Conservation (phyloP, 805 yeast genomes). For the Debaryomyces prosopidis region DNA sequence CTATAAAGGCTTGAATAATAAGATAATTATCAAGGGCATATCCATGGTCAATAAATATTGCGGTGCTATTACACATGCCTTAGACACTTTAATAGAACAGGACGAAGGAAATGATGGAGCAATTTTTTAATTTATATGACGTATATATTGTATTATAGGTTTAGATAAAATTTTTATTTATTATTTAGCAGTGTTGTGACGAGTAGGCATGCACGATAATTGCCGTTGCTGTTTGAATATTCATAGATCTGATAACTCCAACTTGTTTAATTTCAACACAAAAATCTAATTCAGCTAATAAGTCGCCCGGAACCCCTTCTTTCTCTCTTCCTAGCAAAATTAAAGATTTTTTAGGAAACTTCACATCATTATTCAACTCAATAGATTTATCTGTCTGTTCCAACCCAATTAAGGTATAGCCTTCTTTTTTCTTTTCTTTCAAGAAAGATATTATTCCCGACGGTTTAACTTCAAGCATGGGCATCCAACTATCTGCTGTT, state of each 20-base stretch:
- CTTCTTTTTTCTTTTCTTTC: constrained; percentile 62
- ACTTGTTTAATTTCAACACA: constrained; percentile 91
- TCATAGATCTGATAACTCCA: constrained; percentile 93
- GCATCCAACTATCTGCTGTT: constrained; percentile 96
- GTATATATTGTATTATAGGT: constrained; percentile 3
- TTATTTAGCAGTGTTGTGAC: constrained; percentile 52
- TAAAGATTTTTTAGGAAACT: constrained; percentile 78
- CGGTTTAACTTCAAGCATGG: constrained; percentile 73
- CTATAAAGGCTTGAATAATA: constrained; percentile 56
- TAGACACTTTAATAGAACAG: constrained; percentile 47
- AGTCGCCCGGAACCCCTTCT: constrained; percentile 87
- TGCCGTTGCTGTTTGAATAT: constrained; percentile 95
- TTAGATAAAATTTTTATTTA: constrained; percentile 5
- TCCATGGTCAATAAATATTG: constrained; percentile 61
- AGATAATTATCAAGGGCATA: constrained; percentile 53
- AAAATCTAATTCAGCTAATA: constrained; percentile 76
- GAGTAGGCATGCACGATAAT: constrained; percentile 91
- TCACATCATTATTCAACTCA: constrained; percentile 58
- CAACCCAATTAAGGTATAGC: constrained; percentile 84
- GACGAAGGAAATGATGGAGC: constrained; percentile 36
- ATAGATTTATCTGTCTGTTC: constrained; percentile 94
- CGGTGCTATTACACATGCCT: constrained; percentile 57
- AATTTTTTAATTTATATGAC: constrained; percentile 17
- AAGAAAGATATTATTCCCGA: constrained; percentile 57
- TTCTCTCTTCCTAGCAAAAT: constrained; percentile 83